Evolutionary conservation across 225 moss, liverwort and hornwort genomes (phyloP), one percentile per base, ranked within the genome.

Genomic region (Polytrichum formosum): DNA sequence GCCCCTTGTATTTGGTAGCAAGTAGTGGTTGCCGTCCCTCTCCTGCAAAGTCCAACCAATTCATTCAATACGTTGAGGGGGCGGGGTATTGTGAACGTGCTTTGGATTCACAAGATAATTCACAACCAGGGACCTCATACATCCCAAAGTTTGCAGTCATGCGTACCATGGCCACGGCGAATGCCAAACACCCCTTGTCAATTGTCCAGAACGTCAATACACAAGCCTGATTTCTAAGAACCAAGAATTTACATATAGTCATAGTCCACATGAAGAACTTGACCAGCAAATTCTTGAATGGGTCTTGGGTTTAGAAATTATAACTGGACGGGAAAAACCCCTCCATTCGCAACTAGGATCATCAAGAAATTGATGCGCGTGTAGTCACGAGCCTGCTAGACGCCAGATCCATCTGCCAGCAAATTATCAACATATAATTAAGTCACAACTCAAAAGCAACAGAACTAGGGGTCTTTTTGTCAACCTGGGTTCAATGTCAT

Each of bases 321-420:
- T 78, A 71, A 82, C 85, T 85, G 85, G 76, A 66, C 63, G 58
- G 56, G 59, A 78, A 70, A 59, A 79, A 71, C 69, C 76, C 58
- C 58, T 82, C 85, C 85, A 85, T 85, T 55, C 30, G 30, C 61
- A 61, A 65, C 55, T 58, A 6, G 58, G 23, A 58, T 9, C 58
- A 58, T 58, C 21, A 58, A 58, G 21, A 4, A 20, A 1, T 58
- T 58, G 58, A 58, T 58, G 6, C 46, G 46, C 13, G 46, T 46
- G 13, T 46, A 46, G 46, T 46, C 46, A 46, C 23, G 6, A 59
- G 9, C 59, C 6, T 59, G 21, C 23, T n/a, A n/a, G 23, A 59
- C 58, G 23, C 59, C n/a, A 59, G 59, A 23, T 59, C 19, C 59
- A 59, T 23, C 46, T 46, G 46, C 46, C 46, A 46, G 13, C 10